Conservation (phyloP, 192 early-diverging fungal species). For the Rhizophagus prolifer region DNA sequence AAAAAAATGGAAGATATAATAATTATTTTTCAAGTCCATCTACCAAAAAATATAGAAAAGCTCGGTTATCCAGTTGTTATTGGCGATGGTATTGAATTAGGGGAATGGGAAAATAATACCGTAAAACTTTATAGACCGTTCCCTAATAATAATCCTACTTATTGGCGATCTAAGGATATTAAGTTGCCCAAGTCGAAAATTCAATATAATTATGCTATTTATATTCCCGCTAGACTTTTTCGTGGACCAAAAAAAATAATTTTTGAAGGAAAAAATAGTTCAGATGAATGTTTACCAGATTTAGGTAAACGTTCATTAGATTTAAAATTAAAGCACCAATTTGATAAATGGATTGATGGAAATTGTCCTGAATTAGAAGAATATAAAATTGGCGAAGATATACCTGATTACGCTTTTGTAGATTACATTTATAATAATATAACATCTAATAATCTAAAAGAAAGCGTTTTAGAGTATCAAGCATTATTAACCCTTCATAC, state of each 20-base stretch:
- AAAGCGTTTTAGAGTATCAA: not conserved
- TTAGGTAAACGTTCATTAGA: slow-evolving; percentile 15
- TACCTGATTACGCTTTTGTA: not conserved
- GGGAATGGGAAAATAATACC: not conserved
- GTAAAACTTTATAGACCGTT: not conserved
- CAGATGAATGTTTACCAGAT: not conserved
- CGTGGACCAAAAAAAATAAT: no score
- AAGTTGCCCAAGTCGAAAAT: not conserved
- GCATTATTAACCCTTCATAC: not conserved
- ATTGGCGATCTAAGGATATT: not conserved
- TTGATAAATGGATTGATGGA: no score
- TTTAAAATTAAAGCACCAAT: no score
- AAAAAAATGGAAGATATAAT: slow-evolving; percentile 48
- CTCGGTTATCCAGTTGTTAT: not conserved
- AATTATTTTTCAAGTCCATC: not conserved
- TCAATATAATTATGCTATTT: not conserved
- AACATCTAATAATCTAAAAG: not conserved
- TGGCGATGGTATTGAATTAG: not conserved
- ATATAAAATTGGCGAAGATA: no score
- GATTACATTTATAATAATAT: not conserved
- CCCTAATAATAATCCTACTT: not conserved
- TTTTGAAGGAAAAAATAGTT: slow-evolving; percentile 1
- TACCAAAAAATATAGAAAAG: not conserved
- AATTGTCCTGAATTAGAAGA: no score
- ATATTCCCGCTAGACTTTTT: no score